A percentile compares a stretch with the other conserved stretches of the same genome.
Conservation (phyloP, 1,139 yeast genomes). For the Yamadazyma songkhlaensis region DNA sequence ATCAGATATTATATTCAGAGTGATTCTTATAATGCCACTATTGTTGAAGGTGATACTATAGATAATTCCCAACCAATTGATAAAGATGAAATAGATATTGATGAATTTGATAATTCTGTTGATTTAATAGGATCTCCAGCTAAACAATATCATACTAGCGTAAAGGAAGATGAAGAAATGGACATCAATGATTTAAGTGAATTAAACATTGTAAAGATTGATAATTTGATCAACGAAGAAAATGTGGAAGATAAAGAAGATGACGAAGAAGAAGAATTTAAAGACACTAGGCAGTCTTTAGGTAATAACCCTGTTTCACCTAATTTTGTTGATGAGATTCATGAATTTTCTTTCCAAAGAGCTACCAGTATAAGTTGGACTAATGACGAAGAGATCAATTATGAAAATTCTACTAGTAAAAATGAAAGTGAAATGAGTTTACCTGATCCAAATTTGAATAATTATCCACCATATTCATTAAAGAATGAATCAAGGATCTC, state of each 20-base stretch:
- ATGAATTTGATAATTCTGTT: conserved; percentile 12
- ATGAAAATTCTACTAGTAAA: conserved; percentile 6
- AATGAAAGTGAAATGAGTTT: conserved; percentile 1
- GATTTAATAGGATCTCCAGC: conserved; percentile 12
- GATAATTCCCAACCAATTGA: conserved; percentile 13
- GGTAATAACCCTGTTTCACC: conserved; percentile 6
- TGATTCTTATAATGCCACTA: conserved; percentile 20
- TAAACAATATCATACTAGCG: conserved; percentile 6
- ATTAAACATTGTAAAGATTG: conserved; percentile 37
- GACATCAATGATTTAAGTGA: conserved; percentile 42
- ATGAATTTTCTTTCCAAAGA: conserved; percentile 38
- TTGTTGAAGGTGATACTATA: conserved; percentile 22
- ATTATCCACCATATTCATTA: conserved; percentile 14
- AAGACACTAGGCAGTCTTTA: conserved; percentile 2
- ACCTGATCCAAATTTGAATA: conserved; percentile 10
- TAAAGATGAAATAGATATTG: conserved; percentile 16
- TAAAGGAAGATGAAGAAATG: conserved; percentile 16
- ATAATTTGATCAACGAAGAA: conserved; percentile 31
- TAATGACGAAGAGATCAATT: conserved; percentile 20
- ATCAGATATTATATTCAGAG: conserved; percentile 33
- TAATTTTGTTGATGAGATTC: conserved; percentile 15
- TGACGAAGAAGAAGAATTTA: conserved; percentile 1
- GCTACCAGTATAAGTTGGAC: conserved; percentile 47
- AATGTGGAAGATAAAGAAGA: conserved; percentile 6
- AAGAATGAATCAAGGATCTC: conserved; percentile 23